These are phyloP conservation scores for Ceratobasidium sp. DNA, from an alignment of 1,284 basidiomycete genomes.

Conservation along the genomic window DNA sequence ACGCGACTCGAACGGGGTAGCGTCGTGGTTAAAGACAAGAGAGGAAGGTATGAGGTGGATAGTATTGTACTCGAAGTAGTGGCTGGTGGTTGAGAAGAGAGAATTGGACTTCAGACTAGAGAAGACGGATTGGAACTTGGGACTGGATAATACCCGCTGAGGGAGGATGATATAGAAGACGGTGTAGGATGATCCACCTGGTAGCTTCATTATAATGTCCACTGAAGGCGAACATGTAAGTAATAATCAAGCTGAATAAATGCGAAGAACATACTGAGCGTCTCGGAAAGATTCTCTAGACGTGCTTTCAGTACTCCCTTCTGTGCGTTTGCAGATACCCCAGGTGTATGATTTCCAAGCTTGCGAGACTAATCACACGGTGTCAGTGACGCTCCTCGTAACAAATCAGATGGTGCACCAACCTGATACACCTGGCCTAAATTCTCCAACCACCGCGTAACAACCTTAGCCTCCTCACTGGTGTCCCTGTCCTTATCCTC, in stretches of 20 bases:
- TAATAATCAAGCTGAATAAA: not conserved
- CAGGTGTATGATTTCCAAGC: slow-evolving; percentile 69
- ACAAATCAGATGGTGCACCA: slow-evolving; percentile 51
- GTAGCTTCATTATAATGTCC: too few species aligned
- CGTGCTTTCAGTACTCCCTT: slow-evolving; percentile 72
- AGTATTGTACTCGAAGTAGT: slow-evolving; percentile 54
- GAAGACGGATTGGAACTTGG: slow-evolving; percentile 14
- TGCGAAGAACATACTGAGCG: slow-evolving; percentile 62
- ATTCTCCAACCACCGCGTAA: slow-evolving; percentile 70
- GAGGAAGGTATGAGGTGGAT: slow-evolving; percentile 67
- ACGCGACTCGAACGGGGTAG: slow-evolving; percentile 59
- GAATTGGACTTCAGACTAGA: slow-evolving; percentile 3
- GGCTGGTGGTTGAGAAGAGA: not conserved
- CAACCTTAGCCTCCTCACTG: slow-evolving; percentile 61
- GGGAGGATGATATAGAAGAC: slow-evolving; percentile 79
- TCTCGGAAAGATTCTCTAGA: slow-evolving; percentile 76
- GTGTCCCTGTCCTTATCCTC: slow-evolving; percentile 53
- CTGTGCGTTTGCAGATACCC: slow-evolving; percentile 62
- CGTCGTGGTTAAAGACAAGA: slow-evolving; percentile 62
- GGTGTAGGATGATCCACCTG: slow-evolving; percentile 55
- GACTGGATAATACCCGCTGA: slow-evolving; percentile 62
- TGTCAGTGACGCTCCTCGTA: not conserved
- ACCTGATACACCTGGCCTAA: slow-evolving; percentile 72
- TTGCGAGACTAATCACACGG: slow-evolving; percentile 65
- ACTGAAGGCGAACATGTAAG: not conserved